These are phyloP conservation scores for Oryza longistaminata DNA, from an alignment of 176 grass and related monocot species.

Conservation along the genomic window DNA sequence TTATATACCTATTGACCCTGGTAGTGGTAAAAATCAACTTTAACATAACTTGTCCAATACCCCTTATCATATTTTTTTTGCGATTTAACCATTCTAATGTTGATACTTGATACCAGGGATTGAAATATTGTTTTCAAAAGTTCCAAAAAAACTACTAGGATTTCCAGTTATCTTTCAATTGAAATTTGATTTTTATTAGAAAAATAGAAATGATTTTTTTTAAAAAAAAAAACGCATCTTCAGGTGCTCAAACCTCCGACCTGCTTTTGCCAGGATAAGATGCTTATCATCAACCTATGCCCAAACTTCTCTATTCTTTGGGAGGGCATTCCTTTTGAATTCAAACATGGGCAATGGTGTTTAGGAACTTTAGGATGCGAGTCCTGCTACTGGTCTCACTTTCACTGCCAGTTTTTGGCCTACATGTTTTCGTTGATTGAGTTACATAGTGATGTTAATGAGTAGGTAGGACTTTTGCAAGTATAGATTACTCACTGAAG, in stretches of 20 bases:
- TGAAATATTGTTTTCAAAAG: too few relatives aligned
- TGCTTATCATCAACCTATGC: not conserved
- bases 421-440: not conserved
- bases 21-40: not conserved
- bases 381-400: not conserved
- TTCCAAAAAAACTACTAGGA: too few relatives aligned
- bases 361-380: not conserved
- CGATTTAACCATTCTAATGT: not conserved
- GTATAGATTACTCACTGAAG: not conserved
- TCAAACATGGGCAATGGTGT: not conserved
- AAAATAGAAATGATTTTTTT: too few relatives aligned
- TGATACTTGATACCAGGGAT: not conserved
- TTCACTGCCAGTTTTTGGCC: too few relatives aligned
- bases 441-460: not conserved
- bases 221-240: too few relatives aligned
- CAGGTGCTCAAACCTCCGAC: not conserved
- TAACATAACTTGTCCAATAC: not conserved
- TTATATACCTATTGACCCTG: not conserved
- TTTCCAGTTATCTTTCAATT: not conserved
- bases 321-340: not conserved
- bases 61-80: not conserved
- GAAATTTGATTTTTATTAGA: too few relatives aligned
- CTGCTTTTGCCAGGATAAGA: not conserved
- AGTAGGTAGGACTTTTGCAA: not conserved
- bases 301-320: not conserved